Evolutionary conservation across 805 yeast genomes (phyloP).

Genomic region (Candida loeiensis): DNA sequence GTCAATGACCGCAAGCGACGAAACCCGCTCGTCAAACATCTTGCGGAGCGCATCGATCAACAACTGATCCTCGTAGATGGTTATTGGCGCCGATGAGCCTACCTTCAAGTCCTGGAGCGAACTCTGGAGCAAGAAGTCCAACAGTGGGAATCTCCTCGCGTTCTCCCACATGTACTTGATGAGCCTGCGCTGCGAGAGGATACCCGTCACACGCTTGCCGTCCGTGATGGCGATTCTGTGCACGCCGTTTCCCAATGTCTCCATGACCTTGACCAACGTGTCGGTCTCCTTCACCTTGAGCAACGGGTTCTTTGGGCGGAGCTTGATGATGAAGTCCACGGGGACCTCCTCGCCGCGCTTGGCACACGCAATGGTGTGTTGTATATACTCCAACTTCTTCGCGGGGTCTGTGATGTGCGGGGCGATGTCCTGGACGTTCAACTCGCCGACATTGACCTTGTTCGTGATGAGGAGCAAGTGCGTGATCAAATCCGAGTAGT

Average conservation of each 20-base stretch:
- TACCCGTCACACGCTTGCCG: conserved; percentile 59
- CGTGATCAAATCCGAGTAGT: conserved; percentile 86
- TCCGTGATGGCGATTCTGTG: conserved; percentile 85
- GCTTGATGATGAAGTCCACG: conserved; percentile 78
- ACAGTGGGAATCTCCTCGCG: conserved; percentile 76
- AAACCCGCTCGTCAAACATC: conserved; percentile 81
- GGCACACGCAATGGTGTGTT: conserved; percentile 53
- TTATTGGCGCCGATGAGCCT: conserved; percentile 67
- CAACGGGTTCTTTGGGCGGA: conserved; percentile 87
- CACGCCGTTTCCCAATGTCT: conserved; percentile 89
- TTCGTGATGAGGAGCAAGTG: conserved; percentile 82
- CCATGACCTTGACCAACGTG: conserved; percentile 70
- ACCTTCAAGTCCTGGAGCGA: conserved; percentile 70
- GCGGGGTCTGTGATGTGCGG: conserved; percentile 21
- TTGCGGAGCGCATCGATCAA: conserved; percentile 81
- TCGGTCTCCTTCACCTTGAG: conserved; percentile 69
- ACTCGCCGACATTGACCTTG: conserved; percentile 45
- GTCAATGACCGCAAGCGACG: conserved; percentile 92
- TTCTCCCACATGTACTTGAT: conserved; percentile 88
- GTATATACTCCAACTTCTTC: conserved; percentile 38
- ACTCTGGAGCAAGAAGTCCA: conserved; percentile 70
- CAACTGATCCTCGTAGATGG: conserved; percentile 82
- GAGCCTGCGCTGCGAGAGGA: conserved; percentile 86
- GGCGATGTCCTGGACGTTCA: conserved; percentile 27
- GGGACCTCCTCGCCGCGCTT: conserved; percentile 88